Evolutionary conservation across 2,329 filamentous ascomycete species (phyloP).

Genomic region (Penicillium sclerotiorum): DNA sequence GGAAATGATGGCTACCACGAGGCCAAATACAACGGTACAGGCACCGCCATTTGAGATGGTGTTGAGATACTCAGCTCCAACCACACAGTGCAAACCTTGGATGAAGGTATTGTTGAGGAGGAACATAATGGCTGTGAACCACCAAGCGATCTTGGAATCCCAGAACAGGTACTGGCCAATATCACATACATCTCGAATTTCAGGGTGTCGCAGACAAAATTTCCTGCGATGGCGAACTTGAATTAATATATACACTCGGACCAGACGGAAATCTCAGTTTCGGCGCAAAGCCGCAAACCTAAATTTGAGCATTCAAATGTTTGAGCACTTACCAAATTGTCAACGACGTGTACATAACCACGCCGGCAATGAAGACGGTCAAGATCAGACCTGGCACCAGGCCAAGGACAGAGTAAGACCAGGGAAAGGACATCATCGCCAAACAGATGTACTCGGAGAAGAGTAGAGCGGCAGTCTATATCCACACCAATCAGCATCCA

Average conservation of each 20-base stretch:
- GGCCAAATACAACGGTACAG: conserved; percentile 79
- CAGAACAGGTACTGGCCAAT: conserved; percentile 95
- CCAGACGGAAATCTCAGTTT: not conserved
- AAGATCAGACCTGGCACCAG: conserved; percentile 84
- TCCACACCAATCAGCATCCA: not conserved
- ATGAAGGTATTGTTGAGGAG: conserved; percentile 93
- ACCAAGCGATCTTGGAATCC: conserved; percentile 73
- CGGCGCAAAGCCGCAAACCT: too few species aligned
- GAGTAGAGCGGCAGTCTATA: conserved; percentile 77
- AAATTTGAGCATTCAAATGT: too few species aligned
- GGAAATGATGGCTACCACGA: conserved; percentile 73
- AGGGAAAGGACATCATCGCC: conserved; percentile 93
- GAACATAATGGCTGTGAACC: conserved; percentile 78
- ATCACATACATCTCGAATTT: conserved; percentile 90
- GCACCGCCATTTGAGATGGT: conserved; percentile 74
- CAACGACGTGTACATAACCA: conserved; percentile 83
- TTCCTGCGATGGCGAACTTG: conserved; percentile 65
- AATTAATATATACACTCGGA: conserved; percentile 3
- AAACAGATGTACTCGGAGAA: conserved; percentile 96
- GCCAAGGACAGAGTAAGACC: conserved; percentile 85
- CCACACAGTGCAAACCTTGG: conserved; percentile 78
- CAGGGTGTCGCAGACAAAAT: conserved; percentile 87
- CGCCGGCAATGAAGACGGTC: conserved; percentile 73
- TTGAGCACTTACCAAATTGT: conserved; percentile 60
- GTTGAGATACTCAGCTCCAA: conserved; percentile 85